Conservation (phyloP, 805 yeast species). For the Yueomyces sp. region DNA sequence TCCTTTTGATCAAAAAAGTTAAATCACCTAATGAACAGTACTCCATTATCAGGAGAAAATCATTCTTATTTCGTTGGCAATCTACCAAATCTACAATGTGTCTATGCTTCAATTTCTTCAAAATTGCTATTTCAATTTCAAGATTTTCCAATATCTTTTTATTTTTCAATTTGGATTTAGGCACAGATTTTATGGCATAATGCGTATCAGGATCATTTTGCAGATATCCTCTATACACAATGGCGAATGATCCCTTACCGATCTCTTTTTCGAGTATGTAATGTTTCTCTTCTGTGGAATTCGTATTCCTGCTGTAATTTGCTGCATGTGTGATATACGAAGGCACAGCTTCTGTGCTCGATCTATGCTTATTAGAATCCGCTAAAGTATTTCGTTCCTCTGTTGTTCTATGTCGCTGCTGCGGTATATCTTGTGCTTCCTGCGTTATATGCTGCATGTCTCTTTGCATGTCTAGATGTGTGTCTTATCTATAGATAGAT, state of each 20-base stretch:
- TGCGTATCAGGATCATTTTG: conserved; percentile 21
- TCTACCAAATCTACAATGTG: conserved; percentile 83
- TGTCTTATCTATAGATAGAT: too few relatives aligned
- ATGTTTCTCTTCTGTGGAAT: not conserved
- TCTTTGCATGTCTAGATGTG: too few relatives aligned
- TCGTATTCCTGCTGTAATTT: not conserved
- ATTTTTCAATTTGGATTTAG: conserved; percentile 66
- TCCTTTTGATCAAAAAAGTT: conserved; percentile 69
- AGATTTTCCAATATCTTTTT: conserved; percentile 81
- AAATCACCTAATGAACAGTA: conserved; percentile 93
- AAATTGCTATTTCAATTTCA: conserved; percentile 82
- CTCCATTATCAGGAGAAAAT: conserved; percentile 89
- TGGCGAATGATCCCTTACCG: conserved; percentile 93
- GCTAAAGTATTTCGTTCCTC: too few relatives aligned
- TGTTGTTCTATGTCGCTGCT: too few relatives aligned
- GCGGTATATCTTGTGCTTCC: too few relatives aligned
- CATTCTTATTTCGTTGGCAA: conserved; percentile 60
- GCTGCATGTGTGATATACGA: too few relatives aligned
- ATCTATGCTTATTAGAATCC: too few relatives aligned
- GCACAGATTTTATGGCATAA: conserved; percentile 84
- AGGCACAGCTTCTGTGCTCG: too few relatives aligned
- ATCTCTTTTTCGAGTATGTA: conserved; percentile 40
- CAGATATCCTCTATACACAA: conserved; percentile 75
- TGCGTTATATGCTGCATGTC: too few relatives aligned
- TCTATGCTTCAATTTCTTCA: conserved; percentile 81